Evolutionary conservation across 148 eudicot genomes (phyloP).

Genomic region (Vaccinium vitisidaea): DNA sequence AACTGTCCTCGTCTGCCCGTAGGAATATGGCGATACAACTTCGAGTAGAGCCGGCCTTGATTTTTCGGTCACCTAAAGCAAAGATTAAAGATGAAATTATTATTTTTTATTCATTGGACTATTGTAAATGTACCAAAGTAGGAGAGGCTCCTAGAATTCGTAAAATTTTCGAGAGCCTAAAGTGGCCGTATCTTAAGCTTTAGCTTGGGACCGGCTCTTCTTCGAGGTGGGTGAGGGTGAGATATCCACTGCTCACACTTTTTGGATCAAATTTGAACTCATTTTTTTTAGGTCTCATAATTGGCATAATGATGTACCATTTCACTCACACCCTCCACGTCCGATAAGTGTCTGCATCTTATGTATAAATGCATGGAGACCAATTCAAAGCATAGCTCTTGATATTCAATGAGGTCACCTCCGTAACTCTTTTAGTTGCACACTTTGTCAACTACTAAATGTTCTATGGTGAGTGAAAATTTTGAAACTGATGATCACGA

Average conservation of each 20-base stretch:
- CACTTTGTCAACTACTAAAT: not conserved
- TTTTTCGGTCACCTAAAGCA: too few relatives aligned
- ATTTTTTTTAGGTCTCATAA: not conserved
- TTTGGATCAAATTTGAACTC: not conserved
- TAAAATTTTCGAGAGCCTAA: too few relatives aligned
- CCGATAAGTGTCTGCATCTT: not conserved
- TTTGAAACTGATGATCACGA: too few relatives aligned
- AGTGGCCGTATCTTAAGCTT: too few relatives aligned
- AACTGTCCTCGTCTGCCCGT: not conserved
- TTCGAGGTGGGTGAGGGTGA: not conserved
- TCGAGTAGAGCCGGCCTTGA: not conserved
- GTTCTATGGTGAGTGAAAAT: not conserved
- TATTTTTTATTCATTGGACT: too few relatives aligned
- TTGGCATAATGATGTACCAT: not conserved
- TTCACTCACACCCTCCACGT: not conserved
- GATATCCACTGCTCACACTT: not conserved
- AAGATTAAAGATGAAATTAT: too few relatives aligned
- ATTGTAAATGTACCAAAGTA: too few relatives aligned
- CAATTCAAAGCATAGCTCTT: not conserved
- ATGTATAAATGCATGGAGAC: not conserved
- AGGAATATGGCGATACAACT: not conserved
- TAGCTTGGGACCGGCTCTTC: not conserved
- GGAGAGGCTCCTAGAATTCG: too few relatives aligned
- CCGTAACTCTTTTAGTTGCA: not conserved
- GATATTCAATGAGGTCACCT: not conserved